Percentiles rank a stretch among this genome's conserved stretches.
Conservation (phyloP, 225 moss, liverwort and hornwort species). For the Pleurozium schreberi region DNA sequence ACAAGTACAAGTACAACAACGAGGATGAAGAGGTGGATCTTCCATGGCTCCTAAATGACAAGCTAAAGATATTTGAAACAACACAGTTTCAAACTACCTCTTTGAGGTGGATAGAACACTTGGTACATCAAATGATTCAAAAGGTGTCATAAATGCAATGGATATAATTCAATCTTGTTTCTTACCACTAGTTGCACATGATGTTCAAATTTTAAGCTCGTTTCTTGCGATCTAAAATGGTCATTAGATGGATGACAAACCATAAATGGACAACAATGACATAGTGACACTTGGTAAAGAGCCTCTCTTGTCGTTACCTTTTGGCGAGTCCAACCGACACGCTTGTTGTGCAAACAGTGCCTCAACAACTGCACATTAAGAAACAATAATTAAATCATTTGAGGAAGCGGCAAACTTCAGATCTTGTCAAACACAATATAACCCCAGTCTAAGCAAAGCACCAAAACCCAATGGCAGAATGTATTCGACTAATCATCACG, state of each 20-base stretch:
- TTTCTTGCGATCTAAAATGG: too few species aligned
- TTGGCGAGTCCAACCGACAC: constrained; percentile 36
- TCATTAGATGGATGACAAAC: neutral
- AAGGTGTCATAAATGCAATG: neutral
- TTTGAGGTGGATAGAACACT: neutral
- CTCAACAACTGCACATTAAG: constrained; percentile 22
- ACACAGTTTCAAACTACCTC: neutral
- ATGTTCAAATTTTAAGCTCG: neutral
- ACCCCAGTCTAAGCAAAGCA: neutral
- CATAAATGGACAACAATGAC: neutral
- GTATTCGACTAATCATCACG: neutral
- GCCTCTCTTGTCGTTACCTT: constrained; percentile 4
- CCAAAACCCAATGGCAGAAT: neutral
- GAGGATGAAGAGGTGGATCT: neutral
- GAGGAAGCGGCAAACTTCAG: neutral
- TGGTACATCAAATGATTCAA: neutral
- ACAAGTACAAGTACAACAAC: neutral
- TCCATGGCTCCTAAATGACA: neutral
- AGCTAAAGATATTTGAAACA: neutral
- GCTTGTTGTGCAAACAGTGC: constrained; percentile 38
- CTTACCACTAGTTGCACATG: neutral
- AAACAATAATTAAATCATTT: neutral
- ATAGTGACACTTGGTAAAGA: neutral
- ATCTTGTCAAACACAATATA: neutral
- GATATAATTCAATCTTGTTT: neutral